Base-by-base conservation (phyloP, 139 green algal species). In the Protoeuglena noctilucae region DNA sequence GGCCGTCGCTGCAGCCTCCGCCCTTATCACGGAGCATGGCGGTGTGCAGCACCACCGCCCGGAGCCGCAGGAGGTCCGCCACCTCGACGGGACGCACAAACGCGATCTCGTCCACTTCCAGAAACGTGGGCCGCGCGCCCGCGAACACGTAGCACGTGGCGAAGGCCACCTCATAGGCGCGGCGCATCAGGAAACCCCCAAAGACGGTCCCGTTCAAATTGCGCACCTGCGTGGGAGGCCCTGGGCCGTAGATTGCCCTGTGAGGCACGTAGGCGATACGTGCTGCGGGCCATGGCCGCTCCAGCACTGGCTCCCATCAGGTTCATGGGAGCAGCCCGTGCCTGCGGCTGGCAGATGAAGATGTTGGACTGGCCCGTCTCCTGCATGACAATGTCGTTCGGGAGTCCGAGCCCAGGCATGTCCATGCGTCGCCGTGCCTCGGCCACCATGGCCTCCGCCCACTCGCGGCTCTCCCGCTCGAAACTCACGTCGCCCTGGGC, bases 341-440 rank as follows among this genome's bases (percentile, higher is more conserved):
- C 21, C 52, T 65, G 58, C 51, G 51, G 58, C 58, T 61, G 51
- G 39, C 58, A 65, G 52, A 65, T 63, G 39, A 65, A 14, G 21
- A 22, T 23, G 51, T 60, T 34, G 39, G 63, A 23, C 53, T 61
- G 39, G 16, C 16, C 26, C 12, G 58, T 65, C 53, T 57, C 24
- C 7, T 26, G 53, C 24, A 61, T 52, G 31, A 65, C 23, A n/a
- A 65, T 40, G 49, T 6, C 19, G 56, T 63, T 57, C 6, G 51
- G 9, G 17, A 14, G 24, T 14, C 51, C 30, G 22, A 63, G 51
- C 12, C 51, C 56, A 6, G 56, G 56, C 56, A 63, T 51, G 25
- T 63, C 56, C 21, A 12, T 5, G 51, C 64, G 41, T 16, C 52
- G 7, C 14, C 56, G 51, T 21, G 51, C 56, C 56, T 65, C 56